Conservation (phyloP, 2,329 filamentous ascomycete genomes). For the Elsinoe arachidis region DNA sequence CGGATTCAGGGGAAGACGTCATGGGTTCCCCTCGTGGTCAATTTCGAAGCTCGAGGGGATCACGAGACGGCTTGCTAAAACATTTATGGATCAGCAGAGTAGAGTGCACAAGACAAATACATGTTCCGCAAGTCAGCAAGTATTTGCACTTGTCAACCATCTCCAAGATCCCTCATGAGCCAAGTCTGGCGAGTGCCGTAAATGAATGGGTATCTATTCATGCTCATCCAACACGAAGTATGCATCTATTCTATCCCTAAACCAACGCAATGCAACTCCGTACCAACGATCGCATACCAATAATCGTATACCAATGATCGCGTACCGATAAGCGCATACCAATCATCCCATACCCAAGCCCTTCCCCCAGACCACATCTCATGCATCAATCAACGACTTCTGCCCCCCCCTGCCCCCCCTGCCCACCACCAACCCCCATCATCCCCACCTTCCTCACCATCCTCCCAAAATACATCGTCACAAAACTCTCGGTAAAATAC, state of each 20-base stretch:
- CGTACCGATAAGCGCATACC: not conserved
- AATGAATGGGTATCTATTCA: not conserved
- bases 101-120: not conserved
- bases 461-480: conserved; percentile 65
- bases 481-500: conserved; percentile 77
- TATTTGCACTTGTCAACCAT: not conserved
- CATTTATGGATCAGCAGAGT: not conserved
- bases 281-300: not conserved
- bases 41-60: not conserved
- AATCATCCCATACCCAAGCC: not conserved
- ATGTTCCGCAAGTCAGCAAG: not conserved
- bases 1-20: not conserved
- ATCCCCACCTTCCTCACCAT: conserved; percentile 50
- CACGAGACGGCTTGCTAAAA: not conserved
- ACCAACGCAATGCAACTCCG: not conserved
- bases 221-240: not conserved
- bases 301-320: not conserved
- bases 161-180: not conserved
- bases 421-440: not conserved
- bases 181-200: not conserved
- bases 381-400: not conserved
- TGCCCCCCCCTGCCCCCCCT: not conserved
- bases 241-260: not conserved
- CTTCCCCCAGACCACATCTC: not conserved
- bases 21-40: not conserved